These are phyloP conservation scores for Pelagophyceae sp. DNA, from an alignment of 352 stramenopile species.

Conservation along the genomic window DNA sequence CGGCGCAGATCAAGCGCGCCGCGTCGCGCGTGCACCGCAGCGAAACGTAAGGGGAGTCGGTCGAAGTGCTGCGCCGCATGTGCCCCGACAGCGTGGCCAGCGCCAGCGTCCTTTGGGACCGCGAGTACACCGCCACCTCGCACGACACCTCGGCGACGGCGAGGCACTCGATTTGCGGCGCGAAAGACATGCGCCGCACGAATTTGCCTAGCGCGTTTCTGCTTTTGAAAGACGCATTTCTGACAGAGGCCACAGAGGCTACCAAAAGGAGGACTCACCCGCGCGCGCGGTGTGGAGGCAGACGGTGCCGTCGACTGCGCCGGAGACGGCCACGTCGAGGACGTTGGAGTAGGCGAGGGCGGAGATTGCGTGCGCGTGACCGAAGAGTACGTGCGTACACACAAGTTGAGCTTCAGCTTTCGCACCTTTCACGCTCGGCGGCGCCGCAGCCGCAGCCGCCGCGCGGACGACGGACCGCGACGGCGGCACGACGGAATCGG, in stretches of 20 bases:
- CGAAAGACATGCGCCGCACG: no score
- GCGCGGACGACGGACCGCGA: background rate
- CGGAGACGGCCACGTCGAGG: conserved; percentile 58
- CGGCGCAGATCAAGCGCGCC: background rate
- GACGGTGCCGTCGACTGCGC: conserved; percentile 49
- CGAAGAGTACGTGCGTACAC: conserved; percentile 23
- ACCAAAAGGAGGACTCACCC: no score
- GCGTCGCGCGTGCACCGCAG: background rate
- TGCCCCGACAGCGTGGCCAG: background rate
- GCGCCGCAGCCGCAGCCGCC: background rate
- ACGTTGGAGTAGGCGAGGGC: conserved; percentile 21
- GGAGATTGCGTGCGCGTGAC: conserved; percentile 24
- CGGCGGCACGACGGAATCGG: background rate
- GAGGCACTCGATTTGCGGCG: background rate
- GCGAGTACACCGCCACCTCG: background rate
- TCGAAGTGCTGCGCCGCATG: background rate
- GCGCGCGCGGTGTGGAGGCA: conserved; percentile 57
- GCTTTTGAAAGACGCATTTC: no score
- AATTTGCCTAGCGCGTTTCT: no score
- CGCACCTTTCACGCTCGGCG: no score
- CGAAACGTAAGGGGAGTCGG: background rate
- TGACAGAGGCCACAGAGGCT: no score
- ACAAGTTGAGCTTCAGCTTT: no score
- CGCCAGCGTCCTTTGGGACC: background rate
- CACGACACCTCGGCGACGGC: background rate